Evolutionary conservation across 208 protist species (phyloP).

Genomic region (Phytomonas sp.): DNA sequence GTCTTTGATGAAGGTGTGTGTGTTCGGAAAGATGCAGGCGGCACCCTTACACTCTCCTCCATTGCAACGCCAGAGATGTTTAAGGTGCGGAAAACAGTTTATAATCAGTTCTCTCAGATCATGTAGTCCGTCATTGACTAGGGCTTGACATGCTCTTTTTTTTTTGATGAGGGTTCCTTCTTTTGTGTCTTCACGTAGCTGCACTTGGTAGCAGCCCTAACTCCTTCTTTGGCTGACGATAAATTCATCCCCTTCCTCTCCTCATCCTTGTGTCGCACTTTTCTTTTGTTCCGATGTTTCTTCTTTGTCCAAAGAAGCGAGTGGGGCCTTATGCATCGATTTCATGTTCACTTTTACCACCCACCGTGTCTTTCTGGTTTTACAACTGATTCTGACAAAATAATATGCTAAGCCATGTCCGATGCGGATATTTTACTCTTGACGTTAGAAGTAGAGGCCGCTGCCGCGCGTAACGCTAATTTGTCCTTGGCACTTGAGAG

Average conservation of each 20-base stretch:
- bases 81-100: conserved; percentile 58
- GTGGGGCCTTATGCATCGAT: not conserved
- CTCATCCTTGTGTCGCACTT: not conserved
- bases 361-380: not conserved
- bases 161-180: not conserved
- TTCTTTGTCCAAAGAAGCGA: not conserved
- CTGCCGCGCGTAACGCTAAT: conserved; percentile 60
- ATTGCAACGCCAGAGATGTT: conserved; percentile 73
- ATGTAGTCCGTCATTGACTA: conserved; percentile 21
- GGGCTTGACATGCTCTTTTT: not conserved
- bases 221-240: not conserved
- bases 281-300: not conserved
- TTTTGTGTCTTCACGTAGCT: not conserved
- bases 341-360: not conserved
- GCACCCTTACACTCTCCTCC: conserved; percentile 70
- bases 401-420: not conserved
- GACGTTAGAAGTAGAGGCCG: conserved; percentile 58
- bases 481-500: conserved; percentile 34
- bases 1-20: conserved; percentile 74
- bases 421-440: conserved; percentile 44
- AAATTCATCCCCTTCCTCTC: not conserved
- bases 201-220: not conserved
- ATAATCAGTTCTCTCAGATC: conserved; percentile 70
- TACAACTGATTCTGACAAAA: not conserved
- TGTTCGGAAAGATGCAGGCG: conserved; percentile 60